Conservation (phyloP, 495 filamentous ascomycete genomes). For the Trichoderma asperelloides region DNA sequence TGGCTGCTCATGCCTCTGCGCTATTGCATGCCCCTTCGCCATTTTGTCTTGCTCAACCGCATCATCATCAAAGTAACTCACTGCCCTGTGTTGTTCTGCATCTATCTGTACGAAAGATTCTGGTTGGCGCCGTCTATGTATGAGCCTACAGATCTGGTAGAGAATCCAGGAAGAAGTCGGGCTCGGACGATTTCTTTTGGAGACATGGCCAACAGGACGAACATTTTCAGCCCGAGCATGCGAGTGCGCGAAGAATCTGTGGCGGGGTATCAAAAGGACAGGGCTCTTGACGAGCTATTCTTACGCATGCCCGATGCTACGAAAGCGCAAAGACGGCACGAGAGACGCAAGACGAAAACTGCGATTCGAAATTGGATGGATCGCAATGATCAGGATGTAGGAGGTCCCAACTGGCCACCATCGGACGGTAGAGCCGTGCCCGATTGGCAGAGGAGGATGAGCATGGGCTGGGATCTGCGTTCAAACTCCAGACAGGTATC, state of each 20-base stretch:
- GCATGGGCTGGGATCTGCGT: conserved; percentile 33
- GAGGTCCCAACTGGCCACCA: conserved; percentile 43
- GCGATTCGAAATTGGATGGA: conserved; percentile 86
- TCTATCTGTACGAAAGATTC: conserved; percentile 77
- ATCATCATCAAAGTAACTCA: conserved; percentile 85
- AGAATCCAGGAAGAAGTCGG: conserved; percentile 29
- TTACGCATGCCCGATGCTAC: conserved; percentile 40
- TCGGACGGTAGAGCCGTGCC: conserved; percentile 30
- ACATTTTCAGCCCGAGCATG: conserved; percentile 59
- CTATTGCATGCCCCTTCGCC: conserved; percentile 65
- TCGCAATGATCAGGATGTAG: conserved; percentile 51
- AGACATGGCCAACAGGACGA: conserved; percentile 36
- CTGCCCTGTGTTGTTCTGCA: conserved; percentile 72
- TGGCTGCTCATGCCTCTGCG: conserved; percentile 77
- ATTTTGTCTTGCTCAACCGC: conserved; percentile 74
- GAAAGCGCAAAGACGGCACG: conserved; percentile 42
- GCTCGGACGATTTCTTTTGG: conserved; percentile 45
- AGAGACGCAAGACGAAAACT: conserved; percentile 58
- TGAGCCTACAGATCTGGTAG: conserved; percentile 65
- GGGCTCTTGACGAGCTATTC: conserved; percentile 88
- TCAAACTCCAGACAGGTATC: conserved; percentile 33
- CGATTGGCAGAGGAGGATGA: conserved; percentile 32
- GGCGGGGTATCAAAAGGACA: conserved; percentile 77
- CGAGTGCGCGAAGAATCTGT: conserved; percentile 74
- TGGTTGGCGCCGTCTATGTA: conserved; percentile 61